These are phyloP conservation scores for Globisporangium nunn DNA, from an alignment of 352 stramenopile species.

Conservation along the genomic window DNA sequence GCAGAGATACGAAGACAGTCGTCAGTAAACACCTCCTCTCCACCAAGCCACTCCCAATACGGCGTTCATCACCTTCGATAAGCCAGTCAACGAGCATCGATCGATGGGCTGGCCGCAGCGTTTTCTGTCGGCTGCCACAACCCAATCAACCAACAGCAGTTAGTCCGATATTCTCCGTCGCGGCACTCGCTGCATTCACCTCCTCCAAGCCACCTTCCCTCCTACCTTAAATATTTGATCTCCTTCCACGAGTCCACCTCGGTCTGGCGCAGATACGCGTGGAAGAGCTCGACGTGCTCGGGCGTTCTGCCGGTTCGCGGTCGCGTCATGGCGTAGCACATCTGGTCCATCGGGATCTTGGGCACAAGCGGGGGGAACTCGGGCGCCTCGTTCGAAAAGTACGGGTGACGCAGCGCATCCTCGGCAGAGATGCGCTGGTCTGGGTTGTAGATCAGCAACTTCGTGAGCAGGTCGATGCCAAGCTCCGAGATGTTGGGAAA, in stretches of 20 bases:
- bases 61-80: constrained; percentile 68
- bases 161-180: neutral
- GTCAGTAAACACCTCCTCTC: neutral
- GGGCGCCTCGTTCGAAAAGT: constrained; percentile 50
- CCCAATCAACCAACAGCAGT: constrained; percentile 2
- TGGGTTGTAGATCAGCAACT: constrained; percentile 77
- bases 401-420: constrained; percentile 76
- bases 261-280: constrained; percentile 70
- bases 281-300: constrained; percentile 73
- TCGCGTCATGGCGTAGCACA: constrained; percentile 58
- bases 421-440: constrained; percentile 78
- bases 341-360: constrained; percentile 75
- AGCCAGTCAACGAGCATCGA: constrained; percentile 91
- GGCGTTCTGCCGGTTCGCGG: constrained; percentile 38
- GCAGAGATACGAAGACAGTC: neutral
- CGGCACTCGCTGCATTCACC: neutral
- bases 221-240: constrained; percentile 82
- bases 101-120: constrained; percentile 71
- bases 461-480: constrained; percentile 64
- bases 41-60: neutral
- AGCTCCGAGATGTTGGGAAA: constrained; percentile 68
- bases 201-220: neutral
- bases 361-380: constrained; percentile 40
- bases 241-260: constrained; percentile 80
- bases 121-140: constrained; percentile 58